phyloP scores from a whole-genome alignment of 2,329 filamentous ascomycete species.

The Penicillium corylophilum region DNA sequence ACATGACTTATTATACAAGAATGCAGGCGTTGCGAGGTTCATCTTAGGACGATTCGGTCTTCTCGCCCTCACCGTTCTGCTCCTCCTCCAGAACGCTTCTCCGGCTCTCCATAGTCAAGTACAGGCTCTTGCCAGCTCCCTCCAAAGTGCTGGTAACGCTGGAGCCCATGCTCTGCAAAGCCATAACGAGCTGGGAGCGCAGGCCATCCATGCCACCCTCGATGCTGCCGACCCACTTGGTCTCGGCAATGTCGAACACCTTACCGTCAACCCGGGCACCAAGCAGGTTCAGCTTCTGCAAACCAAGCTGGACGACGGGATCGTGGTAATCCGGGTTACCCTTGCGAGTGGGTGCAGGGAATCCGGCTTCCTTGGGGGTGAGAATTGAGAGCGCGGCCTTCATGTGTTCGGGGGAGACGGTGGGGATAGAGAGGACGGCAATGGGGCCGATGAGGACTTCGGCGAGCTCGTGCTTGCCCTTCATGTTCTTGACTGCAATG shows the following conservation, averaged over 20 bases:
- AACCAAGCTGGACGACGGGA: constrained; percentile 69
- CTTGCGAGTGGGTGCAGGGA: constrained; percentile 74
- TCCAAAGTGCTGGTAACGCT: constrained; percentile 77
- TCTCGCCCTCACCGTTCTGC: constrained; percentile 37
- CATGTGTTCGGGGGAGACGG: constrained; percentile 79
- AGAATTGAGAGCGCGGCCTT: constrained; percentile 78
- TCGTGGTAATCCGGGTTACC: constrained; percentile 82
- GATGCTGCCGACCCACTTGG: constrained; percentile 72
- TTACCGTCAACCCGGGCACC: constrained; percentile 84
- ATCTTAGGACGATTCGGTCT: constrained; percentile 33
- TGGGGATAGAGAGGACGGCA: constrained; percentile 75
- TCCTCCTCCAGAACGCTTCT: constrained; percentile 79
- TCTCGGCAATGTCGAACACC: constrained; percentile 73
- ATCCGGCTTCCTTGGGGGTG: constrained; percentile 67
- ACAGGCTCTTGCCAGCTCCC: constrained; percentile 75
- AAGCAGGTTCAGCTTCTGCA: constrained; percentile 83
- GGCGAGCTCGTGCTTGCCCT: constrained; percentile 62
- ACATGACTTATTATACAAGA: constrained; percentile 39
- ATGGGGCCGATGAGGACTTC: constrained; percentile 80
- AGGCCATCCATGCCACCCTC: constrained; percentile 78
- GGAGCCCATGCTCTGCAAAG: constrained; percentile 78
- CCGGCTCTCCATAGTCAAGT: constrained; percentile 82
- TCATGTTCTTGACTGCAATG: constrained; percentile 49
- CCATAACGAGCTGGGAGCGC: constrained; percentile 73
- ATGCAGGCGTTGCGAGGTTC: constrained; percentile 16